These are phyloP conservation scores for Centella asiatica DNA, from an alignment of 129 eudicot genomes.

Conservation along the genomic window DNA sequence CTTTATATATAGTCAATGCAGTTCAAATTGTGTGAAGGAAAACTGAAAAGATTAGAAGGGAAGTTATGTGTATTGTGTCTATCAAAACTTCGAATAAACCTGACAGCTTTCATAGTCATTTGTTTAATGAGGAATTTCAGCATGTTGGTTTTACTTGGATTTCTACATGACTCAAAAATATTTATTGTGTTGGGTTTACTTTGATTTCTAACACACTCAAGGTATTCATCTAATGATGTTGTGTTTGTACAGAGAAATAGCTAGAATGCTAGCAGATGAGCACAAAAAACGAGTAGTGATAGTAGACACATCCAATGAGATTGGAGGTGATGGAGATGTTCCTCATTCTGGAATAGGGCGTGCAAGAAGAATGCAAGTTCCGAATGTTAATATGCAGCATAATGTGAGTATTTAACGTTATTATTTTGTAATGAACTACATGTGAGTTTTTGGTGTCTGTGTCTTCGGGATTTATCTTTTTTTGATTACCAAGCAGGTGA, in stretches of 20 bases:
- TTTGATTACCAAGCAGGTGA: conserved; percentile 44
- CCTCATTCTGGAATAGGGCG: conserved; percentile 96
- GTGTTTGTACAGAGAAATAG: conserved; percentile 67
- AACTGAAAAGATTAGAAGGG: background rate
- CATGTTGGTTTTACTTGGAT: background rate
- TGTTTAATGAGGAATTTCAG: background rate
- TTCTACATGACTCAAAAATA: background rate
- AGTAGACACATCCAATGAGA: conserved; percentile 92
- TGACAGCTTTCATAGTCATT: background rate
- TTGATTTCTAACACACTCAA: background rate
- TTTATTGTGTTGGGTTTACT: background rate
- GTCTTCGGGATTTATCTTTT: background rate
- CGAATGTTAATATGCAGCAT: conserved; percentile 97
- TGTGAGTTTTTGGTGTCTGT: background rate
- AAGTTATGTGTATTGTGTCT: background rate
- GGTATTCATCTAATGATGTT: background rate
- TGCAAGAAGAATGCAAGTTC: conserved; percentile 99
- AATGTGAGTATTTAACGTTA: conserved; percentile 38
- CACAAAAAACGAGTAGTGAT: conserved; percentile 81
- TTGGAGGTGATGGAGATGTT: conserved; percentile 98
- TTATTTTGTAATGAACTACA: background rate
- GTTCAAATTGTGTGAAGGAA: background rate
- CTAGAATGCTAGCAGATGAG: conserved; percentile 94
- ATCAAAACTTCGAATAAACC: background rate
- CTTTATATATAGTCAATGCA: background rate